Conservation (phyloP, 2,329 filamentous ascomycete species). For the Phialophora chinensis region DNA sequence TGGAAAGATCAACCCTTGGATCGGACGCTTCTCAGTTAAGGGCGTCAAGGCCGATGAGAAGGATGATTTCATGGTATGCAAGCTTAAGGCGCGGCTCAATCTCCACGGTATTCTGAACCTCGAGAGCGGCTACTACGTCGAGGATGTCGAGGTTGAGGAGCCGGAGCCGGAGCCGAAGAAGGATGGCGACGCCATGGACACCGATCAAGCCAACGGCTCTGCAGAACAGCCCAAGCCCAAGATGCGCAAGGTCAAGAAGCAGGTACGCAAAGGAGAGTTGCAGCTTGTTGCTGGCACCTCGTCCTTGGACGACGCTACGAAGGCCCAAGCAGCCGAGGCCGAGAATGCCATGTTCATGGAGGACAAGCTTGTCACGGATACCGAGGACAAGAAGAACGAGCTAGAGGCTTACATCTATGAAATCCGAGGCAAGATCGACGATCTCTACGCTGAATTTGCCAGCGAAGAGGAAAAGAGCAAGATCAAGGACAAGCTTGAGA, state of each 20-base stretch:
- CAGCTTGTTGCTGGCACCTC: constrained; percentile 83
- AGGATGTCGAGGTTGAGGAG: constrained; percentile 97
- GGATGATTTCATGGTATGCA: constrained; percentile 99
- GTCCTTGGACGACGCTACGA: constrained; percentile 72
- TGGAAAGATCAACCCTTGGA: constrained; percentile 91
- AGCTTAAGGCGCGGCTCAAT: constrained; percentile 96
- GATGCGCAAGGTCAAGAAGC: constrained; percentile 98
- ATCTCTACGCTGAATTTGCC: constrained; percentile 85
- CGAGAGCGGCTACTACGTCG: constrained; percentile 96
- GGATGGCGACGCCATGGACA: constrained; percentile 80
- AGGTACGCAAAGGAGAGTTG: constrained; percentile 95
- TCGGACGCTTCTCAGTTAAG: constrained; percentile 97
- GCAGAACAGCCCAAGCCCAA: constrained; percentile 72
- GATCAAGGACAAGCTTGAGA: constrained; percentile 80
- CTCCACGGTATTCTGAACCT: constrained; percentile 95
- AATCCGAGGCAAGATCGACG: constrained; percentile 91
- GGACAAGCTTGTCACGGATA: constrained; percentile 97
- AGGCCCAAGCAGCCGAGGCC: constrained; percentile 74
- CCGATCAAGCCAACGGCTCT: constrained; percentile 68
- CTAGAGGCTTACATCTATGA: constrained; percentile 98
- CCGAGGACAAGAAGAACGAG: constrained; percentile 99
- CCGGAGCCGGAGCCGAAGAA: constrained; percentile 77
- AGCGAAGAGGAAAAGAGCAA: constrained; percentile 91
- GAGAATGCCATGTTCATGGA: constrained; percentile 94
- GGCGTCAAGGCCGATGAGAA: constrained; percentile 87